Base-by-base conservation (phyloP, 2,329 filamentous ascomycete species). In the Fusarium camptoceras region DNA sequence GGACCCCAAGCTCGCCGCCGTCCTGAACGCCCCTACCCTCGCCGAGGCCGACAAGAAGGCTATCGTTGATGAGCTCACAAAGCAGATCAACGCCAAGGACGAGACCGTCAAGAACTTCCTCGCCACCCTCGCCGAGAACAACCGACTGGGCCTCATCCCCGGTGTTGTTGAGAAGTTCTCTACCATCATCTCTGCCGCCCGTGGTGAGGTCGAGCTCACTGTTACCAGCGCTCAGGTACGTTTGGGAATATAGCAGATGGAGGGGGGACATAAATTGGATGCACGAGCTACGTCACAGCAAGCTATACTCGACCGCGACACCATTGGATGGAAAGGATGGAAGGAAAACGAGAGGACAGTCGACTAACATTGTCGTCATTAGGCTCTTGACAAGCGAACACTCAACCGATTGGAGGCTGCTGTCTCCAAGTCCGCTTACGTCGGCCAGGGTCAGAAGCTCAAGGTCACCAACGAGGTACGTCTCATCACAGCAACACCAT, bases 21-120 rank as follows among this genome's bases (percentile, higher is more conserved):
- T 98, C 83, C 88, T 99, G 76, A 80, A 82, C 74, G 91, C 94
- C 60, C 96, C 96, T 25, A 96, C 93, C 65, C 91, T 99, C 69
- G 88, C 85, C 78, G 82, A 83, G 69, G 82, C 83, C 73, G 95
- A 99, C 88, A 98, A 98, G 90, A 84, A 88, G 76, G 86, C 91
- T 82, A 94, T 99, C 79, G 84, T 98, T 68, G 84, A 88, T 77
- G 95, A 98, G 88, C 89, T 99, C 75, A 87, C 92, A 83, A 97
- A 97, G 89, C 88, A 91, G 79, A 85, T 92, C 72, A 92, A 91
- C 75, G 83, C 84, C 74, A 87, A 91, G 81, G 93, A 92, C 80
- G 89, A 93, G 79, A 93, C 94, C 70, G 85, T 98, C 82, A 94
- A 96, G 90, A 97, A 98, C 89, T 94, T 99, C 87, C 89, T 99